Evolutionary conservation across 352 stramenopile genomes (phyloP).

Genomic region (Globisporangium canariense): DNA sequence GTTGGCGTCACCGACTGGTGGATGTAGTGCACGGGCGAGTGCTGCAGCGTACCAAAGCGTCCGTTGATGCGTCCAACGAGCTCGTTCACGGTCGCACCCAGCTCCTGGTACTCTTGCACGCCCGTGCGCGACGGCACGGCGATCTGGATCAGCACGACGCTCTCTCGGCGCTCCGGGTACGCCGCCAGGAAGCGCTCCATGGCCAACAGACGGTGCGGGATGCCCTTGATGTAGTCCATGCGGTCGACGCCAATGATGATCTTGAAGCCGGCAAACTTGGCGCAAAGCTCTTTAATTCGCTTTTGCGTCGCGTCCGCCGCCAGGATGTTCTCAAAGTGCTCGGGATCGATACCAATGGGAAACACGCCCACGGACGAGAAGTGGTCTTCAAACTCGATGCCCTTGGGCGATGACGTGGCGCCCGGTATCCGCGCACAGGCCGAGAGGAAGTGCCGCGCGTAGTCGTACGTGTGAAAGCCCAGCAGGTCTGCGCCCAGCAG

Average conservation of each 20-base stretch:
- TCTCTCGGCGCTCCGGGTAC: constrained; percentile 88
- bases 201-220: constrained; percentile 84
- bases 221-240: constrained; percentile 88
- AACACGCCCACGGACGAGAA: constrained; percentile 86
- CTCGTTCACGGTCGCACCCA: constrained; percentile 81
- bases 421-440: constrained; percentile 72
- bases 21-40: constrained; percentile 89
- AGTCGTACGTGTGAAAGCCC: constrained; percentile 88
- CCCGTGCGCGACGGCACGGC: constrained; percentile 84
- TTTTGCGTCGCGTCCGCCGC: constrained; percentile 49
- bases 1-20: constrained; percentile 70
- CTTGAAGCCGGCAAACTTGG: constrained; percentile 68
- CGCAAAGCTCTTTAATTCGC: constrained; percentile 63
- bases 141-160: constrained; percentile 95
- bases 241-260: constrained; percentile 84
- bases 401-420: constrained; percentile 67
- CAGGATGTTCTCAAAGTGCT: constrained; percentile 67
- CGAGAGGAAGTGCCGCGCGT: constrained; percentile 84
- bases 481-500: constrained; percentile 81
- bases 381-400: constrained; percentile 68
- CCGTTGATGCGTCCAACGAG: constrained; percentile 89
- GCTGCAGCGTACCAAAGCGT: constrained; percentile 81
- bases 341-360: constrained; percentile 83
- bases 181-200: constrained; percentile 67
- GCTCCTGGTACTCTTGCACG: constrained; percentile 60